Evolutionary conservation across 2,329 filamentous ascomycete species (phyloP), one percentile per base, ranked within the genome.

Genomic region (Cercospora nicotianae): DNA sequence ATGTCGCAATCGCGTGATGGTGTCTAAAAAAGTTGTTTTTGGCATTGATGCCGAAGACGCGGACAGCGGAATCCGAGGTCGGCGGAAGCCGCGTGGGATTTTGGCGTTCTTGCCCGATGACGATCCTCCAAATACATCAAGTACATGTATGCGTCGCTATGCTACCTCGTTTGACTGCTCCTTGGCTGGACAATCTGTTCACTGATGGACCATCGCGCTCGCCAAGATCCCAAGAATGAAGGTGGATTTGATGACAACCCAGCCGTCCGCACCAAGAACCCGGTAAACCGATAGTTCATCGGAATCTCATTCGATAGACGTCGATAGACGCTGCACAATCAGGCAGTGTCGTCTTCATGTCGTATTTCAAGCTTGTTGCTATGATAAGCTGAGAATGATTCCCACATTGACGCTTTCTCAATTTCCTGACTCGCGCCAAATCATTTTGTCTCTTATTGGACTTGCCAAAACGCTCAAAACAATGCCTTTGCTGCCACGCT

Each of bases 401-500:
- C 3, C 20, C 20, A 51, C 45, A 51, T 51, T 23, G 45, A 13
- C 10, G 45, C 9, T 26, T 51, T 8, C 9, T 16, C 45, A 20
- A 51, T 16, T 13, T 20, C 45, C 5, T 51, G 45, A 26, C 20
- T 13, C 26, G 45, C 18, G 45, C 45, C 20, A 5, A 26, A 20
- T 16, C 20, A 42, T 42, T 16, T 42, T 42, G 36, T n/a, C 36
- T 42, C 16, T 42, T 16, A 42, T 42, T 10, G 18, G 48, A n/a
- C 48, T 53, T 53, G 26, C 48, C 26, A 53, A 30, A 12, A 8
- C 26, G 53, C 63, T 71, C 62, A 73, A 53, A 77, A 75, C 64
- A 78, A 65, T 31, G 82, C 82, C 67, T 83, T 84, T 0, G 79
- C 79, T 9, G 86, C 84, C 51, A 86, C 82, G 60, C 84, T 84